A percentile compares a stretch with the other conserved stretches of the same genome.
These are phyloP conservation scores for Musa acuminata DNA, from an alignment of 176 grass and related monocot genomes.

Conservation along the genomic window DNA sequence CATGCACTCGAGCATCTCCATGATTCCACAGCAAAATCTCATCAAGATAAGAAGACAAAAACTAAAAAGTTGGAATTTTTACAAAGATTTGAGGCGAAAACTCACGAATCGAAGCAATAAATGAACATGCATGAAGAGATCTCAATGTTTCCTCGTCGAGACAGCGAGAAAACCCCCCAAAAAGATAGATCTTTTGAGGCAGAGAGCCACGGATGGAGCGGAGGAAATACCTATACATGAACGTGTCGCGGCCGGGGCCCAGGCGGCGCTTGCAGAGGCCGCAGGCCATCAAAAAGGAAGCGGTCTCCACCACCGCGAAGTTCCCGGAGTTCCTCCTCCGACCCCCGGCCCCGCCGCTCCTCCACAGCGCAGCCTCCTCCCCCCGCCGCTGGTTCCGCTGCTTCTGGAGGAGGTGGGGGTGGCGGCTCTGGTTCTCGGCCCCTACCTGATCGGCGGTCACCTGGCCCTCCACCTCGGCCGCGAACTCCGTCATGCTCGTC, in stretches of 20 bases:
- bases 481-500: constrained; percentile 73
- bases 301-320: constrained; percentile 33
- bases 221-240: constrained; percentile 79
- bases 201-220: neutral
- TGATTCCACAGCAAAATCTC: neutral
- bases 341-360: neutral
- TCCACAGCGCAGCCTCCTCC: constrained; percentile 16
- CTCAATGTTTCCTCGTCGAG: neutral
- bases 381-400: constrained; percentile 7
- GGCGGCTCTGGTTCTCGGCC: neutral
- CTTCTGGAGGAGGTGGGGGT: neutral
- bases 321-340: constrained; percentile 42
- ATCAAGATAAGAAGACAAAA: neutral
- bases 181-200: constrained; percentile 1
- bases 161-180: too few species aligned
- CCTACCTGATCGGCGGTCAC: constrained; percentile 16
- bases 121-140: neutral
- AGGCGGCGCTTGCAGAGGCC: constrained; percentile 81
- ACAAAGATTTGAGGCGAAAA: neutral
- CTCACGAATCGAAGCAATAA: neutral
- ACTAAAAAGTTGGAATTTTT: neutral
- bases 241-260: constrained; percentile 84
- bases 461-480: constrained; percentile 14
- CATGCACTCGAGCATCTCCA: neutral
- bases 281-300: constrained; percentile 72